Percentiles rank a stretch among this genome's conserved stretches.
Evolutionary conservation across 208 protist genomes (phyloP).

Genomic region (Wallacemonas sp.): DNA sequence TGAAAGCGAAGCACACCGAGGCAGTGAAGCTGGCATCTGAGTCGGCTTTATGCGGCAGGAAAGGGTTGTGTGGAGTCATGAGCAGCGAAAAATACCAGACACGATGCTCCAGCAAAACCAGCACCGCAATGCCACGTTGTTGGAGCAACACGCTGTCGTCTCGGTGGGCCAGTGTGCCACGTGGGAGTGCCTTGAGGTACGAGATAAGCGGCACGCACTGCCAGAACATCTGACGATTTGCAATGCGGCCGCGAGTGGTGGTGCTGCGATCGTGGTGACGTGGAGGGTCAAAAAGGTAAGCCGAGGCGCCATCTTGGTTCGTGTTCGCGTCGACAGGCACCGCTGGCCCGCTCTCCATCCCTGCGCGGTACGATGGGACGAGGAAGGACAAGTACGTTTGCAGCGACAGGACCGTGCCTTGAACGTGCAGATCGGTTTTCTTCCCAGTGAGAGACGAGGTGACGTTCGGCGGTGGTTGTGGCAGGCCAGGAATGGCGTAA

Average conservation of each 20-base stretch:
- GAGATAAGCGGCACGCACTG: not conserved
- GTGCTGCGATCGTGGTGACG: not conserved
- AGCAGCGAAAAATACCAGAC: slow-evolving; percentile 39
- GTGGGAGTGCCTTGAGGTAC: not conserved
- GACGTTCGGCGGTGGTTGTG: slow-evolving; percentile 2
- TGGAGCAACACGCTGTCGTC: not conserved
- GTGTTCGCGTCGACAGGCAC: not conserved
- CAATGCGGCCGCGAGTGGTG: slow-evolving; percentile 2
- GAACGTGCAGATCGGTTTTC: not conserved
- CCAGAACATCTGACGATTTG: slow-evolving; percentile 4
- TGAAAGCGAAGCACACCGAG: not conserved
- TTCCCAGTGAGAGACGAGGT: not conserved
- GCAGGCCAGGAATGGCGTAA: slow-evolving; percentile 13
- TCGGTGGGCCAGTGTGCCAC: not conserved
- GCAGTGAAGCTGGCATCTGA: not conserved
- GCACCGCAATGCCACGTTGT: slow-evolving; percentile 23
- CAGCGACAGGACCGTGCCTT: slow-evolving; percentile 4
- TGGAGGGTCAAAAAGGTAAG: not conserved
- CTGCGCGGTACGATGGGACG: not conserved
- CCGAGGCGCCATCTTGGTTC: not conserved
- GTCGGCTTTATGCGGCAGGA: not conserved
- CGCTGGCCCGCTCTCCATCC: not conserved
- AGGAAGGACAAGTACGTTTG: not conserved
- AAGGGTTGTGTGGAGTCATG: slow-evolving; percentile 21
- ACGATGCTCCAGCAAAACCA: slow-evolving; percentile 28